Conservation (phyloP, 495 filamentous ascomycete species). For the Pseudomonodictys pantanalensis region DNA sequence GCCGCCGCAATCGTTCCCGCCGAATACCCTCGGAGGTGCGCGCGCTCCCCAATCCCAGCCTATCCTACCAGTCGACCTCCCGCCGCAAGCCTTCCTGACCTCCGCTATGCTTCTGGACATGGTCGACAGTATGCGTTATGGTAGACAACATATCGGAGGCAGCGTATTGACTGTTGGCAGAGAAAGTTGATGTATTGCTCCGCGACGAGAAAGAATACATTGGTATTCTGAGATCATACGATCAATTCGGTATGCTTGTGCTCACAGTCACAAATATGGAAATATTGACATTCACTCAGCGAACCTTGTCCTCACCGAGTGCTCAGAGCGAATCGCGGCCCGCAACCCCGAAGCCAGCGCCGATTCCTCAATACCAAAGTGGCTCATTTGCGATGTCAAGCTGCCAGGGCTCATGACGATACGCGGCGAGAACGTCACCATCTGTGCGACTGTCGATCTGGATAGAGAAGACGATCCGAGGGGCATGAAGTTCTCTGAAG, state of each 20-base stretch:
- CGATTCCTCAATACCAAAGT: conserved; percentile 1
- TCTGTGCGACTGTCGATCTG: conserved; percentile 21
- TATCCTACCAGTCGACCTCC: conserved; percentile 47
- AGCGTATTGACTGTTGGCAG: conserved; percentile 46
- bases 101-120: conserved; percentile 91
- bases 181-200: conserved; percentile 87
- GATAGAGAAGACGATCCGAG: conserved; percentile 20
- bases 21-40: conserved; percentile 10
- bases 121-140: conserved; percentile 79
- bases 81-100: conserved; percentile 95
- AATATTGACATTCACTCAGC: conserved; percentile 50
- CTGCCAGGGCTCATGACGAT: conserved; percentile 18
- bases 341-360: conserved; percentile 74
- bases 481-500: background rate
- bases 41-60: background rate
- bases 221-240: conserved; percentile 91
- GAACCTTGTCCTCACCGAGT: conserved; percentile 90
- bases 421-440: conserved; percentile 28
- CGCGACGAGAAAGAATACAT: conserved; percentile 91
- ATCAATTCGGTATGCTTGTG: conserved; percentile 76
- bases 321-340: conserved; percentile 79
- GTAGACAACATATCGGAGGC: conserved; percentile 6
- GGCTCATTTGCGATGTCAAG: conserved; percentile 18
- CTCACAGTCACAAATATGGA: background rate
- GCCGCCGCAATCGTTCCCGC: background rate